Evolutionary conservation across 225 moss, liverwort and hornwort genomes (phyloP).

Genomic region (Pseudisothecium myosuroides): DNA sequence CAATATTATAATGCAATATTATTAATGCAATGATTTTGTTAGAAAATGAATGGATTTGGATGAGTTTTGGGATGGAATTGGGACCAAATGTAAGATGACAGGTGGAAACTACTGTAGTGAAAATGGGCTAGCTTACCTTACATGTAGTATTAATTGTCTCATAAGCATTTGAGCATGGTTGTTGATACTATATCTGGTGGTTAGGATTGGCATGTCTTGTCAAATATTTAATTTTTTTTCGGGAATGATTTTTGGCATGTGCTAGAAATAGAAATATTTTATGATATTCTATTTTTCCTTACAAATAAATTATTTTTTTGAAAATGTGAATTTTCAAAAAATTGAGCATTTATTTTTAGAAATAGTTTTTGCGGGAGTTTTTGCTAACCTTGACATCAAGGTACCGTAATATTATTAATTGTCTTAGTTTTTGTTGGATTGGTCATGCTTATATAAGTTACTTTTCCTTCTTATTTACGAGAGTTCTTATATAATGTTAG

Average conservation of each 20-base stretch:
- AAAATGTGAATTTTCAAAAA: neutral
- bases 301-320: neutral
- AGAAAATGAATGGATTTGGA: no score
- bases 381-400: fast-evolving
- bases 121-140: no score
- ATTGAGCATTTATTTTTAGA: no score
- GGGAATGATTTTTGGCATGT: neutral
- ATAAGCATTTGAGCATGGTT: neutral
- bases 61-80: no score
- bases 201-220: neutral
- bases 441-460: neutral
- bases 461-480: neutral
- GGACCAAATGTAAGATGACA: no score
- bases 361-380: no score
- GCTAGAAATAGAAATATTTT: neutral
- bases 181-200: fast-evolving
- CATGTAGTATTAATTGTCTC: no score
- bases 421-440: neutral
- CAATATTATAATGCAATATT: no score
- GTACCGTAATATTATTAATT: no score
- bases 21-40: no score
- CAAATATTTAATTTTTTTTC: neutral
- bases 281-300: neutral
- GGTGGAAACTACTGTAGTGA: fast-evolving
- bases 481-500: neutral